These are phyloP conservation scores for Scutellaria minor DNA, from an alignment of 257 asterid species.

Conservation along the genomic window DNA sequence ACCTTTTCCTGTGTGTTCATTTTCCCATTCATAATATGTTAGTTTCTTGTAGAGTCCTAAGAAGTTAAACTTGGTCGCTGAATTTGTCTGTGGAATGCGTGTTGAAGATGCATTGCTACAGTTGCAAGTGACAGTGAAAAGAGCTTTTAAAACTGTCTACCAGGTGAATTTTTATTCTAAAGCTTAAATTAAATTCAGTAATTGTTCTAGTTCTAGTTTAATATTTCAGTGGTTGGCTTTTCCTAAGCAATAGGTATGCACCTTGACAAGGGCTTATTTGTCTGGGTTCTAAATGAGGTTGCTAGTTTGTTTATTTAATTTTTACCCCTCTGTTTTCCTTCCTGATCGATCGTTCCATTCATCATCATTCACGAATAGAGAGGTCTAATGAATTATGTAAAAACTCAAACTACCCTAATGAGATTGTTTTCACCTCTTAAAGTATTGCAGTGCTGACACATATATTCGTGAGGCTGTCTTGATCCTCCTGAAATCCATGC, in stretches of 20 bases:
- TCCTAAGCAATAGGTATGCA: neutral
- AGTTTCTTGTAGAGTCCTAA: constrained; percentile 77
- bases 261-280: neutral
- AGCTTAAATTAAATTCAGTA: neutral
- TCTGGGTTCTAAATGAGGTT: neutral
- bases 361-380: neutral
- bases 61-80: constrained; percentile 93
- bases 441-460: neutral
- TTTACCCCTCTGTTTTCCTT: neutral
- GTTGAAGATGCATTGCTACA: constrained; percentile 97
- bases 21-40: constrained; percentile 4
- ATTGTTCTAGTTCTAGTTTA: neutral
- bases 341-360: neutral
- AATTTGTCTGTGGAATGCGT: constrained; percentile 94
- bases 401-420: neutral
- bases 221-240: neutral
- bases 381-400: neutral
- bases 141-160: constrained; percentile 96
- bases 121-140: constrained; percentile 85
- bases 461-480: no score
- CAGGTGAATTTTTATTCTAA: constrained; percentile 57
- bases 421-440: neutral
- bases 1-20: no score
- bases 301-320: neutral
- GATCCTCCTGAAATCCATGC: no score